These are phyloP conservation scores for Neurospora terricola DNA, from an alignment of 495 filamentous ascomycete species.

Conservation along the genomic window DNA sequence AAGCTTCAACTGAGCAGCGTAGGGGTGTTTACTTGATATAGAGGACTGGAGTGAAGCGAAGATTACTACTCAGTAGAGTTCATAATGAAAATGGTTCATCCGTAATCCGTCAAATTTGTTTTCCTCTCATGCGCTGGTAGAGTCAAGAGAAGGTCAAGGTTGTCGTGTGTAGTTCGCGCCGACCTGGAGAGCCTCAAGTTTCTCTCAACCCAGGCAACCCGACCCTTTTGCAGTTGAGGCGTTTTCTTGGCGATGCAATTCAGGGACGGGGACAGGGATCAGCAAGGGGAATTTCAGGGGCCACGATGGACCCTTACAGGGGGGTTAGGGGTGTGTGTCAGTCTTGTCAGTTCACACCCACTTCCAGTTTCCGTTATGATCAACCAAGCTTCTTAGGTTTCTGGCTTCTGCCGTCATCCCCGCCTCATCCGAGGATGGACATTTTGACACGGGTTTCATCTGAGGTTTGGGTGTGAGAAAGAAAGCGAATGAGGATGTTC, in stretches of 20 bases:
- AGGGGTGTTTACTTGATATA: neutral
- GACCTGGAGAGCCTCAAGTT: neutral
- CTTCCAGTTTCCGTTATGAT: neutral
- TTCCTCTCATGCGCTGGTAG: neutral
- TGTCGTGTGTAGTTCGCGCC: neutral
- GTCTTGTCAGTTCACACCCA: neutral
- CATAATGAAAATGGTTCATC: neutral
- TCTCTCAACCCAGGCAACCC: neutral
- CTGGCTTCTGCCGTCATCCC: neutral
- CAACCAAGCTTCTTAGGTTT: neutral
- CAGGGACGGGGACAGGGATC: neutral
- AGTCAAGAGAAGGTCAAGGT: neutral
- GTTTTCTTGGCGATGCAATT: neutral
- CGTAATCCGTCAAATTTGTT: neutral
- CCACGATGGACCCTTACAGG: neutral
- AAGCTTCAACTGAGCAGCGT: neutral
- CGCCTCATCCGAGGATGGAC: neutral
- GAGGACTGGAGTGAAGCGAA: neutral
- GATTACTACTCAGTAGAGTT: neutral
- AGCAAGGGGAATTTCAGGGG: neutral
- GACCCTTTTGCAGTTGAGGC: neutral
- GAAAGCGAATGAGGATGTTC: neutral
- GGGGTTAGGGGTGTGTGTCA: neutral
- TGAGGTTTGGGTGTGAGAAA: neutral
- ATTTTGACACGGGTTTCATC: neutral